These are phyloP conservation scores for Cryptosporidium ubiquitum DNA, from an alignment of 169 alveolate species.

Conservation along the genomic window DNA sequence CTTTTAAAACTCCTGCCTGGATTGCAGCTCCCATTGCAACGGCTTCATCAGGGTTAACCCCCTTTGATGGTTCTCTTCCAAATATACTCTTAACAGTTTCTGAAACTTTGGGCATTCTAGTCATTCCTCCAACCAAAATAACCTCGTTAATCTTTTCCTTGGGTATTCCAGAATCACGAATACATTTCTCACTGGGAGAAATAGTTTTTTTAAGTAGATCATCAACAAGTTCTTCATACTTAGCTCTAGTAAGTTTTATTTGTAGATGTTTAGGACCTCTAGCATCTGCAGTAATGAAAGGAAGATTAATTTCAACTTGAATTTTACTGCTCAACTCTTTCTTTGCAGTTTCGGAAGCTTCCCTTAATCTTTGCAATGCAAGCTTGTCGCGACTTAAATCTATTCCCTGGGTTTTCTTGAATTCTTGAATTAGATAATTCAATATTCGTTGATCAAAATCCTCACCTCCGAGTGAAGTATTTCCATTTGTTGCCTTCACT, in stretches of 20 bases:
- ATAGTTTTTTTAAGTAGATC: slow-evolving; percentile 92
- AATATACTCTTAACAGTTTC: slow-evolving; percentile 92
- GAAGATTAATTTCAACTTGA: slow-evolving; percentile 95
- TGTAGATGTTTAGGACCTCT: slow-evolving; percentile 98
- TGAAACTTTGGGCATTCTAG: slow-evolving; percentile 98
- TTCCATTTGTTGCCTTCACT: slow-evolving; percentile 98
- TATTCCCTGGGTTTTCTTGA: slow-evolving; percentile 94
- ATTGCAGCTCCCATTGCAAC: slow-evolving; percentile 99
- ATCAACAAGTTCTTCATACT: slow-evolving; percentile 89
- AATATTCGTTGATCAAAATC: slow-evolving; percentile 96
- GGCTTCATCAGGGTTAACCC: slow-evolving; percentile 99
- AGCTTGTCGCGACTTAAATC: slow-evolving; percentile 95
- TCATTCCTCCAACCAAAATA: slow-evolving; percentile 98
- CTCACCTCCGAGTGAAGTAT: slow-evolving; percentile 99
- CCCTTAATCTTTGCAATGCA: slow-evolving; percentile 97
- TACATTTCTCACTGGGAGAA: slow-evolving; percentile 95
- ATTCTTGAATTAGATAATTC: slow-evolving; percentile 93
- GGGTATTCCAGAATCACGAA: slow-evolving; percentile 93
- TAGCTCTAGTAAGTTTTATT: slow-evolving; percentile 94
- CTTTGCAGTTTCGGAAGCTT: slow-evolving; percentile 99
- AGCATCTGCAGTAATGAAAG: slow-evolving; percentile 98
- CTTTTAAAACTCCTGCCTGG: slow-evolving; percentile 97
- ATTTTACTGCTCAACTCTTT: slow-evolving; percentile 94
- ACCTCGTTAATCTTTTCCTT: slow-evolving; percentile 94
- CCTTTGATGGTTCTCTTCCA: slow-evolving; percentile 94